Evolutionary conservation across 768 basidiomycete genomes (phyloP).

Genomic region (Trichaptum fuscoviolaceum): DNA sequence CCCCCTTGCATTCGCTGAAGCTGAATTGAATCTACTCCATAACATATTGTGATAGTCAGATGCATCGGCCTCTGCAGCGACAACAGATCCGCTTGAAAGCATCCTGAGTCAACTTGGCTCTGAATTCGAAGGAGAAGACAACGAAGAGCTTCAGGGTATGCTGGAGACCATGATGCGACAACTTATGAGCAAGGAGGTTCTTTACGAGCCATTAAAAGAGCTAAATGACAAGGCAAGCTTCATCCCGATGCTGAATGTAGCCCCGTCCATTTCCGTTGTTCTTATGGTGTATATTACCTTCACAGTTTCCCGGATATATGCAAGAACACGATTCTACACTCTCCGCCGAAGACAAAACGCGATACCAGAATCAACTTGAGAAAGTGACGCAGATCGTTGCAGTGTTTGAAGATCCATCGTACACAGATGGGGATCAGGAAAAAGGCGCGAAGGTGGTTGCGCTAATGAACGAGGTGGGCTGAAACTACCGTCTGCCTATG

Average conservation of each 20-base stretch:
- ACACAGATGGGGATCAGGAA: constrained; percentile 48
- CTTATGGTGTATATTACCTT: not conserved
- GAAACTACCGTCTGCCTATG: not conserved
- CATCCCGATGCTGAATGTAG: constrained; percentile 1
- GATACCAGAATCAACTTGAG: constrained; percentile 56
- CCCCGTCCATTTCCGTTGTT: not conserved
- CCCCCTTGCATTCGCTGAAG: not conserved
- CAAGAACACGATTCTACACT: constrained; percentile 47
- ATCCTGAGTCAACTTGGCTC: constrained; percentile 46
- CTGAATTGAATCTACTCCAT: constrained; percentile 2
- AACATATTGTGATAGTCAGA: constrained; percentile 8
- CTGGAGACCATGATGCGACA: constrained; percentile 80
- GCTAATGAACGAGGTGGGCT: constrained; percentile 69
- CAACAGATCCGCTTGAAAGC: constrained; percentile 42
- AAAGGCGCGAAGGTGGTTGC: constrained; percentile 46
- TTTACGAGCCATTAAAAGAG: constrained; percentile 87
- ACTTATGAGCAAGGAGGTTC: constrained; percentile 73
- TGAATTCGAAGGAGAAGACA: constrained; percentile 33
- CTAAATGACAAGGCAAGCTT: constrained; percentile 56
- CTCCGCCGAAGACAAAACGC: constrained; percentile 50
- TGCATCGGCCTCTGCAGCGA: constrained; percentile 19
- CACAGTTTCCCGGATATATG: constrained; percentile 76
- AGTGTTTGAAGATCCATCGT: constrained; percentile 59
- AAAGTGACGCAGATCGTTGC: constrained; percentile 55
- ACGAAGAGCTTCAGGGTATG: constrained; percentile 55